phyloP scores from a whole-genome alignment of 2,329 filamentous ascomycete genomes.

The Colletotrichum magnum region DNA sequence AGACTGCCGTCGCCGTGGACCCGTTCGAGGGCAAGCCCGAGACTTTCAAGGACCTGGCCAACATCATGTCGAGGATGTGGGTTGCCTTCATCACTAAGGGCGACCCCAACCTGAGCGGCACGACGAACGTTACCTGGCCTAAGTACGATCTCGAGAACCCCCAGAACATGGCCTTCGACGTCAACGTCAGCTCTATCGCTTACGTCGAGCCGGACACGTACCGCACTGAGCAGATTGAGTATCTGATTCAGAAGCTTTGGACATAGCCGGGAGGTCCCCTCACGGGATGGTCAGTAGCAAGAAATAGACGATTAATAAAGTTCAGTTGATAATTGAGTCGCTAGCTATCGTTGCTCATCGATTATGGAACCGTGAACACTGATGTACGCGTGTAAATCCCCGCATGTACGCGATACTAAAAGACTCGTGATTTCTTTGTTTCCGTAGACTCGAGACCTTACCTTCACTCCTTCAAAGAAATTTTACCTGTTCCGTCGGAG shows the following conservation, averaged over 20 bases:
- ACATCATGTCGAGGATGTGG: constrained; percentile 67
- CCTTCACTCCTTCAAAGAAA: no score
- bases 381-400: no score
- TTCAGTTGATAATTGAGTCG: not conserved
- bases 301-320: not conserved
- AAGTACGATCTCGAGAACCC: constrained; percentile 57
- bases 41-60: constrained; percentile 57
- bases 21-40: constrained; percentile 58
- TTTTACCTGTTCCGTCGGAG: no score
- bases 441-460: no score
- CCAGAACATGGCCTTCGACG: constrained; percentile 64
- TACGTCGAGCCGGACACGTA: constrained; percentile 62
- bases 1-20: constrained; percentile 57
- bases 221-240: constrained; percentile 57
- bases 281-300: not conserved
- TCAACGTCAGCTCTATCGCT: constrained; percentile 57
- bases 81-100: constrained; percentile 62
- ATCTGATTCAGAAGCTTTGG: constrained; percentile 48
- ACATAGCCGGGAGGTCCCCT: not conserved
- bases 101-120: constrained; percentile 56
- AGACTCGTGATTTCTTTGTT: no score
- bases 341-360: no score
- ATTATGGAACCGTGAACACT: no score
- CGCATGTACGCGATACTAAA: no score
- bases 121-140: constrained; percentile 53